Evolutionary conservation across 352 stramenopile species (phyloP), one percentile per base, ranked within the genome.

Genomic region (Phytophthora capsici): DNA sequence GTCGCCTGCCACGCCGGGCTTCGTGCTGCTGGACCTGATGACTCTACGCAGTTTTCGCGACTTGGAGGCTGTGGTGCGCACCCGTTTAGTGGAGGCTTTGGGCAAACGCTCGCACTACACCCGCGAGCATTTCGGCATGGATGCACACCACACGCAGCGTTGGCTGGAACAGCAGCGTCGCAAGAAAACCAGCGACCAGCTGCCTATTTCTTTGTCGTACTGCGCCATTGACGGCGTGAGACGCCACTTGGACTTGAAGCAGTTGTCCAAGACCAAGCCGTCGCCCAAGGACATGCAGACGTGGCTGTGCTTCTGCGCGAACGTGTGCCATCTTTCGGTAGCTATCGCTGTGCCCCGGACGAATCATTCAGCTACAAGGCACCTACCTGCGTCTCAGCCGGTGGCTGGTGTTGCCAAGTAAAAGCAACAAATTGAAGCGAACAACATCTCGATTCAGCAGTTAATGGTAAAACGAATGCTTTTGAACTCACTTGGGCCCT

Each of bases 261-360:
- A 59, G 13, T 25, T 43, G 16, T 44, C 47, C 28, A 34, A 34
- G 28, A 9, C 60, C 19, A 59, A 65, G 43, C 41, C 57, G 16
- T 46, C 55, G 4, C n/a, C 55, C 5, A 56, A 71, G 45, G 51
- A 78, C 3, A 60, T 37, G 55, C 41, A 78, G 55, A 63, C 78
- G 22, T 91, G 82, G 82, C 73, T 91, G 16, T 86, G 78, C 70
- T 89, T 91, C 49, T 91, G 80, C 55, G 78, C 78, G 3, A 89
- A 89, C 41, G 76, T 86, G 17, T 78, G 79, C 57, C 82, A 89
- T 62, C 62, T 91, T 22, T 84, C 74, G 10, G 73, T 75, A 20
- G 65, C 72, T 6, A 65, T 81, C 22, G 34, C 53, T 19, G 25
- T 71, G 14, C 65, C 65, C 5, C 62, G 26, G 12, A 16, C 58